Conservation (phyloP, 2,329 filamentous ascomycete species). For the Fusarium bactridioides region DNA sequence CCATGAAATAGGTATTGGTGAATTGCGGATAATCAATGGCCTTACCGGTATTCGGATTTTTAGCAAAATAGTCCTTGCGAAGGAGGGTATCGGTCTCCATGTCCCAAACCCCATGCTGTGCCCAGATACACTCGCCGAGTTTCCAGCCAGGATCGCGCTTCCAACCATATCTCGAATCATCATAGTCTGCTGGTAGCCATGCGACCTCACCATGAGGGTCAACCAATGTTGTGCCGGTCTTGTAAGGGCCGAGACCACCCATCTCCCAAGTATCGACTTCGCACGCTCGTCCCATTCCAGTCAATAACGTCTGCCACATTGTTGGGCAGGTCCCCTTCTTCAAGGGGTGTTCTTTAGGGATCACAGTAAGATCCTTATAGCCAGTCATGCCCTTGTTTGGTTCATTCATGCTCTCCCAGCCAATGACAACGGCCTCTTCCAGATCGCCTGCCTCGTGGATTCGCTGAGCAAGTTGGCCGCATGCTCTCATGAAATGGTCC, state of each 20-base stretch:
- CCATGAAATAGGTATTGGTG: constrained; percentile 90
- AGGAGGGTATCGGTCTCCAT: constrained; percentile 77
- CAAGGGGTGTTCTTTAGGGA: constrained; percentile 87
- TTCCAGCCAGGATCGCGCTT: constrained; percentile 88
- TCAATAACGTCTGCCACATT: constrained; percentile 91
- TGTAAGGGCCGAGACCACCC: constrained; percentile 90
- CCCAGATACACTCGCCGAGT: constrained; percentile 95
- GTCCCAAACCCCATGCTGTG: constrained; percentile 96
- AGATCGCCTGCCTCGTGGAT: constrained; percentile 92
- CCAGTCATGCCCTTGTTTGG: constrained; percentile 90
- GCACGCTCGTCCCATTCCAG: constrained; percentile 87
- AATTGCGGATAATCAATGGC: constrained; percentile 83
- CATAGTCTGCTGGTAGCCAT: constrained; percentile 84
- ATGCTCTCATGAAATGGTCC: constrained; percentile 82
- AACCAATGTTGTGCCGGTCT: constrained; percentile 81
- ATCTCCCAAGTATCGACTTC: constrained; percentile 95
- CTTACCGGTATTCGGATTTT: constrained; percentile 77
- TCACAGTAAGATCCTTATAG: constrained; percentile 78
- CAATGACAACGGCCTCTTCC: constrained; percentile 85
- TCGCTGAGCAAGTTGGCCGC: constrained; percentile 79
- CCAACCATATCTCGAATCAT: constrained; percentile 90
- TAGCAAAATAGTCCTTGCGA: constrained; percentile 87
- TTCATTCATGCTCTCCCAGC: constrained; percentile 97
- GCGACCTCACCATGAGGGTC: constrained; percentile 87
- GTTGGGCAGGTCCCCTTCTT: constrained; percentile 95